Base-by-base conservation (phyloP, 176 grass and related monocot genomes). In the Ensete ventricosum region DNA sequence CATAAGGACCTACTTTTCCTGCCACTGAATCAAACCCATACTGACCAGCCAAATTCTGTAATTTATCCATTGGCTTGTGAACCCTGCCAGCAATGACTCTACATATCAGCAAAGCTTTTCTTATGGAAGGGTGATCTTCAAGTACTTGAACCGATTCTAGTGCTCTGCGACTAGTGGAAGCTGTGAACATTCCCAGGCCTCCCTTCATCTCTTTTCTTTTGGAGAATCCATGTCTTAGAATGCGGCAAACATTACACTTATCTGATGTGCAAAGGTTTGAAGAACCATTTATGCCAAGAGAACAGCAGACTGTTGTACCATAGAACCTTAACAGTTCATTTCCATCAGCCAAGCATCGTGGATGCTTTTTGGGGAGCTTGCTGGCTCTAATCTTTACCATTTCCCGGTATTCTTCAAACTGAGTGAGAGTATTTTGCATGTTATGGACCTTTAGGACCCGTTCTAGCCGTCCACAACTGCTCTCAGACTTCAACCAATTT, bases 251-350 rank as follows among this genome's bases (percentile, higher is more conserved):
- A 53, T 78, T 83, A 77, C 91, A 96, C 26, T 69, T 62, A 11
- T 60, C 71, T 1, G 88, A 90, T 48, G 78, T 62, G 53, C 88
- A 96, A 65, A 96, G 73, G 71, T 77, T 76, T 81, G 81, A 78
- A 0, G 78, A 86, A 9, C 83, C 82, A 25, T 79, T 79, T 20
- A 75, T 67, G 62, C 85, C 88, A n/a, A 96, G 85, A 64, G 91
- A 86, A 79, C 91, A 96, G 50, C 53, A 52, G 57, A 86, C 26
- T 26, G 85, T 88, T 16, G 91, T 86, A 60, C 69, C 85, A 64
- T 90, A 87, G 78, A 96, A 96, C 17, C 84, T 88, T 75, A 96
- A 69, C 24, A 96, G 91, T 73, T 96, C 91, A 81, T 96, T 96
- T 73, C 91, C 91, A 60, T 96, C 91, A 17, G 91, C 91, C 80